phyloP scores from a whole-genome alignment of 306 rosid species.

The Trifolium subterraneum region DNA sequence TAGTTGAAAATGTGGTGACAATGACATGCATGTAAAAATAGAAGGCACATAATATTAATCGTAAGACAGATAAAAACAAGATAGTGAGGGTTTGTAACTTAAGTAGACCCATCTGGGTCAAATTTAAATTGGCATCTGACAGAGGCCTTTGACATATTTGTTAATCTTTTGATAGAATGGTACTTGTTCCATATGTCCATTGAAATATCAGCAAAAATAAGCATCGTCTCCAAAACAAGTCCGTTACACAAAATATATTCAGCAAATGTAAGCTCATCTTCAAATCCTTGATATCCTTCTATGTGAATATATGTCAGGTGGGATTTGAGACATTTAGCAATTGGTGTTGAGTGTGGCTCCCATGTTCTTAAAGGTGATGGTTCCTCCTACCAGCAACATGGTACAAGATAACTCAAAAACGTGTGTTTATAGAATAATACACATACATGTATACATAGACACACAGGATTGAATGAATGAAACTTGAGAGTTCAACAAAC shows the following conservation, averaged over 20 bases:
- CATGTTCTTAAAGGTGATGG: background rate
- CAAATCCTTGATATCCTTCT: background rate
- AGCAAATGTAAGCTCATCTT: conserved; percentile 24
- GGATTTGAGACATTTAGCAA: conserved; percentile 14
- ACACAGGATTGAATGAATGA: background rate
- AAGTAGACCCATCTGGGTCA: background rate
- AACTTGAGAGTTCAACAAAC: background rate
- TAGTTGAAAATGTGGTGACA: background rate
- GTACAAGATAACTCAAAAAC: background rate
- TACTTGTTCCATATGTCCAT: background rate
- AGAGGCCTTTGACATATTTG: background rate
- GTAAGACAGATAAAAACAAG: background rate
- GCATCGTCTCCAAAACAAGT: conserved; percentile 1
- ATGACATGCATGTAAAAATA: background rate
- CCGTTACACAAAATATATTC: conserved; percentile 7
- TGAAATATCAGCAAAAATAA: background rate
- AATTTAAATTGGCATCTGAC: background rate
- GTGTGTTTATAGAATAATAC: background rate
- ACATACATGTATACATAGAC: background rate
- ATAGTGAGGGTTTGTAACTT: background rate
- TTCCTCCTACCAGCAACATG: background rate
- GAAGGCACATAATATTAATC: background rate
- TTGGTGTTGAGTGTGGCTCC: background rate
- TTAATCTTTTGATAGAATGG: background rate
- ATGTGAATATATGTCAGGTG: conserved; percentile 5